Evolutionary conservation across 257 asterid genomes (phyloP).

Genomic region (Solanum chilense): DNA sequence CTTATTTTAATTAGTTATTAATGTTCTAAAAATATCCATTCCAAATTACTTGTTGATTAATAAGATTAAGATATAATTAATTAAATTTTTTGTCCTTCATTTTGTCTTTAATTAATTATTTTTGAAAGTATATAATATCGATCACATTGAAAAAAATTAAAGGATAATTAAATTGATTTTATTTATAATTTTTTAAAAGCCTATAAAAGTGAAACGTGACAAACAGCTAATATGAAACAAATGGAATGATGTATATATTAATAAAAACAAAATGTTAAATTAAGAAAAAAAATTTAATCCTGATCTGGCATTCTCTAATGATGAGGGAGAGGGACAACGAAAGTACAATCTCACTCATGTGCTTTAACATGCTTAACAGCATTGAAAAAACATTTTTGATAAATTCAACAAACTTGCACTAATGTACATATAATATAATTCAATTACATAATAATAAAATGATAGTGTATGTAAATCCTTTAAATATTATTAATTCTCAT

Average conservation of each 20-base stretch:
- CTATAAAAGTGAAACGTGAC: background rate
- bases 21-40: too few species aligned
- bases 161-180: too few species aligned
- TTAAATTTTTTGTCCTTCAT: background rate
- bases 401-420: background rate
- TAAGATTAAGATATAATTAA: too few species aligned
- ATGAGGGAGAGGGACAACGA: background rate
- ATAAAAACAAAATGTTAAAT: background rate
- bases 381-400: background rate
- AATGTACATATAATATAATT: background rate
- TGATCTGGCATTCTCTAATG: background rate
- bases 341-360: conserved; percentile 2
- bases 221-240: background rate
- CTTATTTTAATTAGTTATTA: background rate
- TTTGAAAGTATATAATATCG: background rate
- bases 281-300: background rate
- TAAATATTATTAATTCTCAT: background rate
- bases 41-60: too few species aligned
- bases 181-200: background rate
- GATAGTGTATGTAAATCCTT: background rate
- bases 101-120: too few species aligned
- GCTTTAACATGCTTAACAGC: conserved; percentile 11
- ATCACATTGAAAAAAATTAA: too few species aligned
- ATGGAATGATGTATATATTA: background rate
- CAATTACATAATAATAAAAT: background rate